Conservation (phyloP, 805 yeast genomes). For the Kregervanrija pseudodelftensis region DNA sequence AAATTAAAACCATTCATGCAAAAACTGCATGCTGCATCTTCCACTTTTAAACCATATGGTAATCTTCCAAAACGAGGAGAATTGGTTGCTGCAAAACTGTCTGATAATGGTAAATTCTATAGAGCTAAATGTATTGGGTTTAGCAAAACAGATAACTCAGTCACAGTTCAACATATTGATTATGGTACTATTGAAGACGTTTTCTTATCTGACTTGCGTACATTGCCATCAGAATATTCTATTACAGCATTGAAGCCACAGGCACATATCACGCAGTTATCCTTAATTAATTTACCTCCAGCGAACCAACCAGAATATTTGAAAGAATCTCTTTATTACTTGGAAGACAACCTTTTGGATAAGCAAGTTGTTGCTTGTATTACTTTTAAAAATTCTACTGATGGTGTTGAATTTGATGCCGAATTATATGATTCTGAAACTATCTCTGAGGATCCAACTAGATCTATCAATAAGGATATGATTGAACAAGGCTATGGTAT, state of each 20-base stretch:
- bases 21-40: conserved; percentile 33
- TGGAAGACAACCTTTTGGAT: conserved; percentile 47
- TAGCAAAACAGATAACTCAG: conserved; percentile 37
- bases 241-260: conserved; percentile 38
- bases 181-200: conserved; percentile 50
- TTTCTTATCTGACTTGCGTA: conserved; percentile 36
- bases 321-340: conserved; percentile 43
- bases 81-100: conserved; percentile 45
- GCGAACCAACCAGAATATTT: conserved; percentile 45
- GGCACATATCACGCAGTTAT: conserved; percentile 47
- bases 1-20: conserved; percentile 39
- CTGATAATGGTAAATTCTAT: conserved; percentile 47
- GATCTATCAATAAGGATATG: conserved; percentile 54
- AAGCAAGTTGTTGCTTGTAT: conserved; percentile 50
- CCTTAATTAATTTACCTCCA: conserved; percentile 53
- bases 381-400: conserved; percentile 30
- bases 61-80: conserved; percentile 46
- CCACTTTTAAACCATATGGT: conserved; percentile 30
- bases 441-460: conserved; percentile 44
- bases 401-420: conserved; percentile 41
- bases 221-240: conserved; percentile 45
- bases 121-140: conserved; percentile 47
- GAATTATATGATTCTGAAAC: conserved; percentile 51
- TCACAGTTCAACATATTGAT: conserved; percentile 53
- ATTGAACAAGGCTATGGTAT: conserved; percentile 55